Conservation (phyloP, 345 rosid species). For the Orychophragmus violaceus region DNA sequence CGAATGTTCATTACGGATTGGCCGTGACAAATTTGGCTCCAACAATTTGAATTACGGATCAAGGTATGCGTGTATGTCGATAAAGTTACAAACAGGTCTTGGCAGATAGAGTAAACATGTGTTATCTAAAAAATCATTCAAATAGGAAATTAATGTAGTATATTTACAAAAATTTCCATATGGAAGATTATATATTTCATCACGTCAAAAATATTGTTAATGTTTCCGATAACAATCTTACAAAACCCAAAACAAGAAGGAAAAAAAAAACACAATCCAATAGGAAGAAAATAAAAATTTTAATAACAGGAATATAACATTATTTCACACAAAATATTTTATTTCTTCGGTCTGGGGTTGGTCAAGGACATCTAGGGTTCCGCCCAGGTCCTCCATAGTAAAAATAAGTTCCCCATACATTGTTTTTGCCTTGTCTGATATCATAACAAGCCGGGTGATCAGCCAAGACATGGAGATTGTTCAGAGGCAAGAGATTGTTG, state of each 20-base stretch:
- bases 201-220: conserved; percentile 17
- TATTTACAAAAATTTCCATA: neutral
- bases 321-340: conserved; percentile 20
- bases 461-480: conserved; percentile 63
- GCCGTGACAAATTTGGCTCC: no score
- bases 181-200: neutral
- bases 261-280: neutral
- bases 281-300: neutral
- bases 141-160: neutral
- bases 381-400: conserved; percentile 98
- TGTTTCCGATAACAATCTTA: conserved; percentile 8
- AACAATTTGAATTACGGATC: no score
- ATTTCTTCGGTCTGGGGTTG: neutral
- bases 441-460: conserved; percentile 92
- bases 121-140: neutral
- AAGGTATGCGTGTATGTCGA: neutral
- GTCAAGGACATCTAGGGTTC: conserved; percentile 71
- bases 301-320: conserved; percentile 9
- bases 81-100: neutral
- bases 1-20: no score
- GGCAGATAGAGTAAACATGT: neutral
- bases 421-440: conserved; percentile 74
- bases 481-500: conserved; percentile 69
- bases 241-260: neutral
- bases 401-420: conserved; percentile 92